Evolutionary conservation across 2,329 filamentous ascomycete species (phyloP).

Genomic region (Fusarium sp.): DNA sequence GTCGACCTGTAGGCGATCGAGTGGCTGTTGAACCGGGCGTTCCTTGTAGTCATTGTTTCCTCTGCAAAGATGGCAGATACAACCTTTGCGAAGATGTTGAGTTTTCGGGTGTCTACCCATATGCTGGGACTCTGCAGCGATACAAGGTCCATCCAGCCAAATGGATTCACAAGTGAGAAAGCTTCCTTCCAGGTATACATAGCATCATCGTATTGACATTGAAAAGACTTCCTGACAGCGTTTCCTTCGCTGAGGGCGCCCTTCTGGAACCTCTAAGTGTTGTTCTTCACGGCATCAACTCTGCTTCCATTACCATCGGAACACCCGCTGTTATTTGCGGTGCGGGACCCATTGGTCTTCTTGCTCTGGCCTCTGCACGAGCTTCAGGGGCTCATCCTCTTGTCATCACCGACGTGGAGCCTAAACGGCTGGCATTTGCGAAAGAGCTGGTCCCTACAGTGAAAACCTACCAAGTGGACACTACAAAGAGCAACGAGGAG

Average conservation of each 20-base stretch:
- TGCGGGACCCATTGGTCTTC: conserved; percentile 72
- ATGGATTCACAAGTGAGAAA: conserved; percentile 63
- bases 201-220: conserved; percentile 7
- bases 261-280: conserved; percentile 74
- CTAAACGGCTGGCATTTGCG: conserved; percentile 66
- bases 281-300: conserved; percentile 69
- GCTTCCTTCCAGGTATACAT: not conserved
- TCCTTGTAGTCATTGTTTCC: conserved; percentile 69
- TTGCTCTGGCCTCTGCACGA: conserved; percentile 66
- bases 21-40: conserved; percentile 76
- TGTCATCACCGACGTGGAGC: conserved; percentile 72
- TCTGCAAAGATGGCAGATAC: conserved; percentile 69
- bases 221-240: conserved; percentile 61
- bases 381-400: conserved; percentile 72
- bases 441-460: conserved; percentile 65
- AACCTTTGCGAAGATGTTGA: conserved; percentile 72
- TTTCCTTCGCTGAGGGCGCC: conserved; percentile 69
- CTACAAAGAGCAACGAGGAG: conserved; percentile 56
- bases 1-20: conserved; percentile 61
- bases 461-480: conserved; percentile 65
- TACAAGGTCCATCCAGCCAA: conserved; percentile 71
- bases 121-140: conserved; percentile 69
- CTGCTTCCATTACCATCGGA: conserved; percentile 64
- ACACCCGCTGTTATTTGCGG: conserved; percentile 68
- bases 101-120: conserved; percentile 71